Conservation (phyloP, 2,329 filamentous ascomycete genomes). For the Sclerotiophoma versabilis region DNA sequence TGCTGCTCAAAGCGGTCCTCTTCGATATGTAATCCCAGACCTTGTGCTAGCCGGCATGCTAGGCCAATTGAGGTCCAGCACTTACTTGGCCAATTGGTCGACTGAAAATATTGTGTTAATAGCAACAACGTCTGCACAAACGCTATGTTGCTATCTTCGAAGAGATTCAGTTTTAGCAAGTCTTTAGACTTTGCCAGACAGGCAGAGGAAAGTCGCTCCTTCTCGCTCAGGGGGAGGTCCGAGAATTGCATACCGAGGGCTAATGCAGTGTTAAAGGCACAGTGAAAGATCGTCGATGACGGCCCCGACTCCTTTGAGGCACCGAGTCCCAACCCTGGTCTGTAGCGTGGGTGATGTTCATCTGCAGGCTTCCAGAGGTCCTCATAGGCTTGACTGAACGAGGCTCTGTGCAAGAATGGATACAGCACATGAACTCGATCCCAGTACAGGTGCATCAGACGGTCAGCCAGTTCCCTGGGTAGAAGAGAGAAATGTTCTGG, state of each 20-base stretch:
- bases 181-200: slow-evolving; percentile 15
- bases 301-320: slow-evolving; percentile 10
- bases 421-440: slow-evolving; percentile 15
- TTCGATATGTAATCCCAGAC: slow-evolving; percentile 15
- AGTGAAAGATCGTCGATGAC: slow-evolving; percentile 15
- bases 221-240: slow-evolving; percentile 7
- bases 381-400: slow-evolving; percentile 14
- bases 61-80: slow-evolving; percentile 17
- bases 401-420: slow-evolving; percentile 12
- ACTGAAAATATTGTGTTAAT: slow-evolving; percentile 19
- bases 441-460: slow-evolving; percentile 13
- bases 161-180: slow-evolving; percentile 10
- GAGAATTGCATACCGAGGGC: slow-evolving; percentile 20
- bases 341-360: slow-evolving; percentile 1
- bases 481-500: slow-evolving; percentile 15
- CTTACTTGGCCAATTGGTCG: slow-evolving; percentile 14
- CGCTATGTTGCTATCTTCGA: slow-evolving; percentile 11
- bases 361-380: slow-evolving; percentile 12
- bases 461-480: slow-evolving; percentile 14
- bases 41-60: slow-evolving; percentile 16
- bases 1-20: neutral
- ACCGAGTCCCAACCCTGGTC: slow-evolving; percentile 9
- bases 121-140: slow-evolving; percentile 14
- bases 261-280: slow-evolving; percentile 15
- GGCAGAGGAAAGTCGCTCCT: slow-evolving; percentile 8